These are phyloP conservation scores for Brettanomyces nanus DNA, from an alignment of 805 yeast species.

Conservation along the genomic window DNA sequence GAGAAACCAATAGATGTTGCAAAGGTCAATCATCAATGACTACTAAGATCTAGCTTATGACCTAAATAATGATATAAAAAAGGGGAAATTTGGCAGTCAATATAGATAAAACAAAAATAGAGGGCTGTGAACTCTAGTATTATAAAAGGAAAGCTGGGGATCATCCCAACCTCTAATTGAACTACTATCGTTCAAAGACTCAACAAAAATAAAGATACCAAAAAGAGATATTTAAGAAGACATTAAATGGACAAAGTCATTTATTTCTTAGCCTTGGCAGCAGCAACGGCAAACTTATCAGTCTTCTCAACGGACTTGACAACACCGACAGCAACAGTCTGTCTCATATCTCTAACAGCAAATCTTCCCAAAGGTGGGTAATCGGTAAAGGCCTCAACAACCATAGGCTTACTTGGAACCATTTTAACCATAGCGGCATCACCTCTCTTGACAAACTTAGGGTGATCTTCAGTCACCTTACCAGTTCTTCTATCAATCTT, in stretches of 20 bases:
- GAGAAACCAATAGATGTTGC: too few relatives aligned
- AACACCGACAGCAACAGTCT: slow-evolving; percentile 99
- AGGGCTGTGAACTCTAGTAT: too few relatives aligned
- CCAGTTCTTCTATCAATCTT: slow-evolving; percentile 93
- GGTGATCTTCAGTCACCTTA: slow-evolving; percentile 80
- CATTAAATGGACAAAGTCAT: background rate
- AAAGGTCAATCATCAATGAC: background rate
- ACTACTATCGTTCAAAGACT: too few relatives aligned
- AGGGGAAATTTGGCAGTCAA: background rate
- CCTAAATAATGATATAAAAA: background rate
- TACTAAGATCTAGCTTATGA: background rate
- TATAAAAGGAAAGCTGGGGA: too few relatives aligned
- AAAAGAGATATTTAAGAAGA: too few relatives aligned
- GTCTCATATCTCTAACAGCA: slow-evolving; percentile 99
- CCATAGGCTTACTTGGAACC: slow-evolving; percentile 85
- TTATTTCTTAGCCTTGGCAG: slow-evolving; percentile 2
- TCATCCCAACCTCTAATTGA: too few relatives aligned
- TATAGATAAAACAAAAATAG: too few relatives aligned
- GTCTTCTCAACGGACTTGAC: slow-evolving; percentile 91
- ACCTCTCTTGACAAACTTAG: slow-evolving; percentile 93
- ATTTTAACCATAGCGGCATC: slow-evolving; percentile 92
- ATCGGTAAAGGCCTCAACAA: slow-evolving; percentile 90
- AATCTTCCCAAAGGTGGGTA: slow-evolving; percentile 98
- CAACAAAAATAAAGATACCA: too few relatives aligned
- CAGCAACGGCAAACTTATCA: slow-evolving; percentile 80